These are phyloP conservation scores for Dothideomycetes sp. DNA, from an alignment of 2,329 filamentous ascomycete species.

Conservation along the genomic window DNA sequence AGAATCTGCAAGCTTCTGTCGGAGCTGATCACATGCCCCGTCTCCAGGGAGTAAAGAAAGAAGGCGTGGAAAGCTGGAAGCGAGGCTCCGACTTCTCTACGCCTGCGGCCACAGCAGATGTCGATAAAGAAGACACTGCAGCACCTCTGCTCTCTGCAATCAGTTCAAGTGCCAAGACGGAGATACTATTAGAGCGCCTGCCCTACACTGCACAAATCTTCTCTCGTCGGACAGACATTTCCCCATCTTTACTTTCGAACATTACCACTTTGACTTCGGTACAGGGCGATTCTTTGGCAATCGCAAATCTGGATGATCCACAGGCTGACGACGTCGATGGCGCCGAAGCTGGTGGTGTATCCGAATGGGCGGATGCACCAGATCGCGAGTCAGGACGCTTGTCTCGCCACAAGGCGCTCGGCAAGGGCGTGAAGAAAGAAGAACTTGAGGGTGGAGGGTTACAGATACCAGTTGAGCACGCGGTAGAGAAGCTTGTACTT, in stretches of 20 bases:
- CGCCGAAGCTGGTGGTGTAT: slow-evolving; percentile 19
- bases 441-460: slow-evolving; percentile 13
- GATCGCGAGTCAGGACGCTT: not conserved
- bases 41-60: not conserved
- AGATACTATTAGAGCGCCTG: slow-evolving; percentile 73
- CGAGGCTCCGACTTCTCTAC: slow-evolving; percentile 1
- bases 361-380: slow-evolving; percentile 4
- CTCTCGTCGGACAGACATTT: slow-evolving; percentile 42
- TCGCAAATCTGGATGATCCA: slow-evolving; percentile 1
- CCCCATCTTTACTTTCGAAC: not conserved
- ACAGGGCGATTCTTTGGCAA: slow-evolving; percentile 12
- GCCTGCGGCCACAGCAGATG: not conserved
- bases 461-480: slow-evolving; percentile 15
- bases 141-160: not conserved
- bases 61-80: slow-evolving; percentile 16
- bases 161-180: slow-evolving; percentile 46
- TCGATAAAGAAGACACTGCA: no score
- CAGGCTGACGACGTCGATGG: slow-evolving; percentile 12
- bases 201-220: slow-evolving; percentile 70
- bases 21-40: not conserved
- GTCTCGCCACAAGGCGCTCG: not conserved
- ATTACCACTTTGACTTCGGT: slow-evolving; percentile 58
- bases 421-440: slow-evolving; percentile 3
- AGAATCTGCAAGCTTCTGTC: not conserved
- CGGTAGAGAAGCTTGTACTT: slow-evolving; percentile 27